These are phyloP conservation scores for Bidens hawaiensis DNA, from an alignment of 140 eudicot species.

Conservation along the genomic window DNA sequence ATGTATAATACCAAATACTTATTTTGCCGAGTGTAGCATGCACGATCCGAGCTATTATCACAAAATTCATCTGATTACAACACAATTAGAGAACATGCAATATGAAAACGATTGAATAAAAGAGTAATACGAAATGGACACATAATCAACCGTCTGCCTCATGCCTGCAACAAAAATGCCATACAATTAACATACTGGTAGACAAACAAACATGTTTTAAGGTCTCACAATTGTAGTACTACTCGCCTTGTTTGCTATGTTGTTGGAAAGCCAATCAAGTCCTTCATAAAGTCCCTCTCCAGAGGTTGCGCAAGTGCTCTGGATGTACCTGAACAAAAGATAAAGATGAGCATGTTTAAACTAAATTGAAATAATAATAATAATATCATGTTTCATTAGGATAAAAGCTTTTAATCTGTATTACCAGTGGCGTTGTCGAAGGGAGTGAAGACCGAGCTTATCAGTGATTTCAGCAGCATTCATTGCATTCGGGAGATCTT, in stretches of 20 bases:
- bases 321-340: conserved; percentile 39
- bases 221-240: neutral
- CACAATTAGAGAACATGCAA: no score
- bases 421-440: conserved; percentile 93
- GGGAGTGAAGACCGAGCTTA: conserved; percentile 90
- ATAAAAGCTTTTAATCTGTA: neutral
- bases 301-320: conserved; percentile 53
- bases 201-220: neutral
- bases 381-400: neutral
- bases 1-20: no score
- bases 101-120: conserved; percentile 10
- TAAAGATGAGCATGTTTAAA: neutral
- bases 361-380: neutral
- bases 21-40: no score
- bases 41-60: no score
- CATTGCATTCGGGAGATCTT: conserved; percentile 95
- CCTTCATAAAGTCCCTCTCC: conserved; percentile 49
- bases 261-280: conserved; percentile 43
- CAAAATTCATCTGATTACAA: no score
- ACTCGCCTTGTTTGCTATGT: conserved; percentile 42
- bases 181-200: neutral
- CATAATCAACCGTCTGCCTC: conserved; percentile 13
- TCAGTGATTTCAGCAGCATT: conserved; percentile 95
- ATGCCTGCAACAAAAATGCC: conserved; percentile 21
- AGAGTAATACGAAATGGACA: conserved; percentile 12